Evolutionary conservation across 2,329 filamentous ascomycete species (phyloP).

Genomic region (Incumbomyces lentus): DNA sequence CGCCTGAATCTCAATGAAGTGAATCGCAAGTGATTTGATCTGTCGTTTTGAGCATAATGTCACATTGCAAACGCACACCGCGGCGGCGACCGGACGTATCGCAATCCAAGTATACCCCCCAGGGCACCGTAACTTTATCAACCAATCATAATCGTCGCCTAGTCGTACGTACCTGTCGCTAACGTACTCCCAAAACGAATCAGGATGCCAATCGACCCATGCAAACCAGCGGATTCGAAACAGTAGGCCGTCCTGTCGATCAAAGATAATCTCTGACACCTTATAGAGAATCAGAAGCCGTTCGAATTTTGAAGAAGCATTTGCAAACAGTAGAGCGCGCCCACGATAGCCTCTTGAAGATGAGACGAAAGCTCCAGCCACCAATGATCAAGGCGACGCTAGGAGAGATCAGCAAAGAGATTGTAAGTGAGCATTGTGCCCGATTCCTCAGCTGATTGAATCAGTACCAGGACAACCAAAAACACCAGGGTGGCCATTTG

Average conservation of each 20-base stretch:
- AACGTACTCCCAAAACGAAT: background rate
- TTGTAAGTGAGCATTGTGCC: background rate
- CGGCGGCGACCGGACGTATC: no score
- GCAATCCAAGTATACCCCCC: no score
- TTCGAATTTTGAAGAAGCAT: background rate
- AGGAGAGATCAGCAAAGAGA: conserved; percentile 1
- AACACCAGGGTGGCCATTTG: background rate
- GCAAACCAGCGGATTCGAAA: background rate
- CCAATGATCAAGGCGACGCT: background rate
- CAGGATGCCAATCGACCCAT: conserved; percentile 2
- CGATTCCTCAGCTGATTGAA: background rate
- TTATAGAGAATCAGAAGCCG: background rate
- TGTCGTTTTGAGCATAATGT: background rate
- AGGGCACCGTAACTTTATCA: background rate
- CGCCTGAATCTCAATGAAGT: no score
- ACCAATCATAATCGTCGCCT: background rate
- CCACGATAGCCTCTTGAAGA: background rate
- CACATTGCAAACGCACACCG: conserved; percentile 1
- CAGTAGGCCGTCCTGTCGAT: background rate
- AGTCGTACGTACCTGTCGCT: background rate
- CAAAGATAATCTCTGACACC: background rate
- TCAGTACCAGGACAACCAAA: background rate
- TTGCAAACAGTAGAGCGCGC: background rate
- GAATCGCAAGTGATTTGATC: background rate
- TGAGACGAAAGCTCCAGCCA: background rate